Evolutionary conservation across 2,329 filamentous ascomycete genomes (phyloP).

Genomic region (Alternaria sp.): DNA sequence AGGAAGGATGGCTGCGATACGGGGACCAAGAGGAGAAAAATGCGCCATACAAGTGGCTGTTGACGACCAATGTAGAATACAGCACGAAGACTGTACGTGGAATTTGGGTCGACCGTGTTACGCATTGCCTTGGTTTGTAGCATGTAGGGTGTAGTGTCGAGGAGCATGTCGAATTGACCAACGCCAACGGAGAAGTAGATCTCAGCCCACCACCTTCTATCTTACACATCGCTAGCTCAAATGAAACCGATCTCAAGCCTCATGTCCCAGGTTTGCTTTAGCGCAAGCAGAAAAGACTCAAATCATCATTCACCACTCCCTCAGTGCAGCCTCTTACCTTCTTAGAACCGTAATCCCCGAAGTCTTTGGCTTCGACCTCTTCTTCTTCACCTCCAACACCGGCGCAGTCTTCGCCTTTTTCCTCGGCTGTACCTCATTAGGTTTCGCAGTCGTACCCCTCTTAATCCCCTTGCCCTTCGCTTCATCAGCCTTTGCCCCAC

Average conservation of each 20-base stretch:
- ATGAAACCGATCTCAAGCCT: background rate
- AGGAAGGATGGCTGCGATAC: background rate
- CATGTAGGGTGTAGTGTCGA: no score
- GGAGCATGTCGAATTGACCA: background rate
- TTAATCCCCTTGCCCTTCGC: conserved; percentile 6
- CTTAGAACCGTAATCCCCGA: conserved; percentile 12
- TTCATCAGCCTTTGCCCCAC: background rate
- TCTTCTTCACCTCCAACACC: conserved; percentile 15
- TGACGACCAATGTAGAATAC: background rate
- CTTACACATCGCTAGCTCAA: background rate
- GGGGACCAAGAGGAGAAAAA: background rate
- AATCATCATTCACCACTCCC: background rate
- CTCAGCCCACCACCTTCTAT: background rate
- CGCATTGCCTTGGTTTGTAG: background rate
- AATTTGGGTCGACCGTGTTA: background rate
- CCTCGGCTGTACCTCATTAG: conserved; percentile 22
- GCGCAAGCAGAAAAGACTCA: background rate
- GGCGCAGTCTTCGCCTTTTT: conserved; percentile 33
- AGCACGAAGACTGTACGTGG: background rate
- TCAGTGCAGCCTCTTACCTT: background rate
- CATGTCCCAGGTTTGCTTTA: background rate
- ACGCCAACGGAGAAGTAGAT: background rate
- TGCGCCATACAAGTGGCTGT: background rate
- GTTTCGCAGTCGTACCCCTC: conserved; percentile 11
- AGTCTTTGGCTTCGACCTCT: background rate